phyloP scores from a whole-genome alignment of 352 stramenopile genomes.

The Globisporangium echinulatum region DNA sequence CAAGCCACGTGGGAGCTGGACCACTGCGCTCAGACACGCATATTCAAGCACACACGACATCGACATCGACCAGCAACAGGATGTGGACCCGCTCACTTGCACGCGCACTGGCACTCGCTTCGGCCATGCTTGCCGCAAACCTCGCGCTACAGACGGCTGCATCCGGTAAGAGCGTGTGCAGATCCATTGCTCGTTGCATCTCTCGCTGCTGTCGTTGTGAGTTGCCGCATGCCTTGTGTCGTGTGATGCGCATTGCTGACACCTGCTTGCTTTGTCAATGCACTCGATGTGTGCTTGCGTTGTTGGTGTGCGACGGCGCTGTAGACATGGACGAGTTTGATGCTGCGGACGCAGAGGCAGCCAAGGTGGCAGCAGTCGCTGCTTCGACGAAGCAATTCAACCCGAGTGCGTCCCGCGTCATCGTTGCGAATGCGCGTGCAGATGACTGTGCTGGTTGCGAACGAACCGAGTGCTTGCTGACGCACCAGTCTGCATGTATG shows the following conservation, averaged over 20 bases:
- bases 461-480: too few relatives aligned
- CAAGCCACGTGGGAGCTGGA: background rate
- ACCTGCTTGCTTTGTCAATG: too few relatives aligned
- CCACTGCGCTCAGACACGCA: background rate
- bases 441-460: too few relatives aligned
- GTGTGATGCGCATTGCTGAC: background rate
- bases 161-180: conserved; percentile 1
- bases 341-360: conserved; percentile 18
- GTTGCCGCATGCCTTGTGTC: too few relatives aligned
- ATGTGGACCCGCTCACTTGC: conserved; percentile 15
- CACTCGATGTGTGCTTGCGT: background rate
- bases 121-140: conserved; percentile 8
- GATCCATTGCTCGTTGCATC: background rate
- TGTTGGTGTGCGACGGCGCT: background rate
- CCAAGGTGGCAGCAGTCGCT: conserved; percentile 13
- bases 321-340: conserved; percentile 40
- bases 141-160: conserved; percentile 4
- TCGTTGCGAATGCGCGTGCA: background rate
- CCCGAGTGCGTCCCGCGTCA: conserved; percentile 9
- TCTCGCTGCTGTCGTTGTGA: too few relatives aligned
- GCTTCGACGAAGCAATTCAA: conserved; percentile 9
- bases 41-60: background rate
- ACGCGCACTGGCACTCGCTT: conserved; percentile 11
- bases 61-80: background rate
- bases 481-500: background rate